Evolutionary conservation across 306 rosid genomes (phyloP), one percentile per base, ranked within the genome.

Genomic region (Coriaria nepalensis): DNA sequence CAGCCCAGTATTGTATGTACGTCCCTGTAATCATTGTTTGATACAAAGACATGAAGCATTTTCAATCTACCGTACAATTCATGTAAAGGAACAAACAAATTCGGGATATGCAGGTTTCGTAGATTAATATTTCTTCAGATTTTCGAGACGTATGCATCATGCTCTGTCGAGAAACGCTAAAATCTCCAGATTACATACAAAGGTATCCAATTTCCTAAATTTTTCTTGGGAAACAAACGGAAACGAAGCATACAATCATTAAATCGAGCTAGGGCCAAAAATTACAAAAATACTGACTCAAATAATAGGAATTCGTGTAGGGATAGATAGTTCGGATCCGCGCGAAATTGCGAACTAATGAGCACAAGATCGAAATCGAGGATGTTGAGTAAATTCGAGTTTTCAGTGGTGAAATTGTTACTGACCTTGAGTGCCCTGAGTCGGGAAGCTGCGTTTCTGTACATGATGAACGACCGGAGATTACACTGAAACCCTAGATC

Each of bases 391-490:
- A 42, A 1, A 43, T 13, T 45, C 33, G 5, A 49, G 52, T 20
- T 20, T 20, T 20, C 29, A 20, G 39, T 39, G 2, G 29, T 49
- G 51, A 47, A 29, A 33, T 9, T 13, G 35, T 6, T 10, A 63
- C 78, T 37, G 39, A 87, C 93, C 90, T 73, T 81, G 9, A 76
- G 44, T 42, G 69, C 43, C 62, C 71, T 70, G 34, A 87, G 78
- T 54, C 90, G 86, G 5, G 80, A 81, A 49, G 82, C 68, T 43
- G 73, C 70, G 55, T 70, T 65, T 41, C 79, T 72, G 78, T 72
- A 78, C 95, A 84, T 88, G 69, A 65, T 52, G 60, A 32, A 13
- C 46, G 40, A 33, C 29, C 39, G 41, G 9, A 11, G 10, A 48
- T 56, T 39, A n/a, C 43, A n/a, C 38, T 6, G 12, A 34, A 61